These are phyloP conservation scores for Podospora pseudopauciseta DNA, from an alignment of 495 filamentous ascomycete species.

Conservation along the genomic window DNA sequence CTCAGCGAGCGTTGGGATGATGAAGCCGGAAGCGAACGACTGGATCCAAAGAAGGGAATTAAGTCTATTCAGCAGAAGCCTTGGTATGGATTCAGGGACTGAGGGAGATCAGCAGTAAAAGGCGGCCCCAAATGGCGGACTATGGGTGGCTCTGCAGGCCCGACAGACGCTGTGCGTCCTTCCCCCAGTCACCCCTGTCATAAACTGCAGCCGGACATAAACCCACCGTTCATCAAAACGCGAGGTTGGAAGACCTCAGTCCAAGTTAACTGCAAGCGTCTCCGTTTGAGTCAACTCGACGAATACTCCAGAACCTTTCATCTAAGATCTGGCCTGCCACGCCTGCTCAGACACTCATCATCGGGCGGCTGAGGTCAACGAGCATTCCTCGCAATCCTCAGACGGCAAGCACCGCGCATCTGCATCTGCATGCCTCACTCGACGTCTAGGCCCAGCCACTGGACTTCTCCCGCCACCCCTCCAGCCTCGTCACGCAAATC, in stretches of 20 bases:
- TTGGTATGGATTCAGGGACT: constrained; percentile 7
- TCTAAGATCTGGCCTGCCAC: background rate
- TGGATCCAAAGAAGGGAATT: constrained; percentile 8
- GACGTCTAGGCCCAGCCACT: background rate
- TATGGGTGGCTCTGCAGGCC: constrained; percentile 4
- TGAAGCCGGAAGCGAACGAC: constrained; percentile 7
- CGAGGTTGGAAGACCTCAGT: constrained; percentile 6
- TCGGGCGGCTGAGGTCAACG: background rate
- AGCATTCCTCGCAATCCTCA: background rate
- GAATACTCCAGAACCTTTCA: background rate
- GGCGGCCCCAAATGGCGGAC: background rate
- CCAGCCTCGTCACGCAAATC: constrained; percentile 6
- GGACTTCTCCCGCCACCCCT: background rate
- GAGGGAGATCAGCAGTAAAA: background rate
- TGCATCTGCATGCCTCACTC: background rate
- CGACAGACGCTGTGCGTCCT: constrained; percentile 6
- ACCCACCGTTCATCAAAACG: constrained; percentile 7
- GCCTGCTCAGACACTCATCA: background rate
- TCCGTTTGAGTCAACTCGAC: background rate
- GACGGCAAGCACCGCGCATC: background rate
- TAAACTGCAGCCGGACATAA: background rate
- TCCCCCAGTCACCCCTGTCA: background rate
- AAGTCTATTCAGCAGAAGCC: constrained; percentile 4
- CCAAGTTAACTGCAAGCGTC: background rate
- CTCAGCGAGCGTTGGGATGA: constrained; percentile 18